Base-by-base conservation (phyloP, 371 early-diverging fungal genomes). In the Mucor ambiguus region DNA sequence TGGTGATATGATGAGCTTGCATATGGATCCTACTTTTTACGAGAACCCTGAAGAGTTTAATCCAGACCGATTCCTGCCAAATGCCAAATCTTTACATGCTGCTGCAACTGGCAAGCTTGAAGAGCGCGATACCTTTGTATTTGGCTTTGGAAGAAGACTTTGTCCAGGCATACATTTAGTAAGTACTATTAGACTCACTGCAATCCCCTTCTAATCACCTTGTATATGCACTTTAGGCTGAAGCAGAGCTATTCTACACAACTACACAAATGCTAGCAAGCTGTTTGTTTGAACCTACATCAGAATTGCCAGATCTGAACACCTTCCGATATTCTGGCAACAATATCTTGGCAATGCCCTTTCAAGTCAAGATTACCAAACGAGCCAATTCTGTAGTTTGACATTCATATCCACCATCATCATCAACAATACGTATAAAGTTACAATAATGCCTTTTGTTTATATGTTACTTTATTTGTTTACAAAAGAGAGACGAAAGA, bases 161-260 rank as follows among this genome's bases (percentile, higher is more conserved):
- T 72, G 72, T 43, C 72, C 72, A 0, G 62, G 62, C 28, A 72
- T 72, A 37, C 55, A 55, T 26, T 20, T 74, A 58, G 69, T 71
- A 55, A 52, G 46, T 37, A 3, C 30, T n/a, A 30, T 33, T n/a
- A 70, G 60, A 52, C 16, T 2, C 18, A 11, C 24, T 22, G 9
- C 6, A 18, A 18, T 5, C 18, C 4, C 10, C 1, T 41, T 41
- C 11, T 55, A 5, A 41, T 33, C 4, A 2, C 48, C 18, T n/a
- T 32, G n/a, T 62, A 35, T 4, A 35, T 35, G 5, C 33, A 7
- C 9, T 22, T 30, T 57, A 71, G 71, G 71, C 71, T 54, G 71
- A 71, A 41, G 67, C 46, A 28, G 61, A 67, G 26, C 32, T 71
- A 2, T 67, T 71, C 32, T 38, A 55, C 24, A 22, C 55, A 5